Evolutionary conservation across 2,329 filamentous ascomycete genomes (phyloP).

Genomic region (Clathrospora elynae): DNA sequence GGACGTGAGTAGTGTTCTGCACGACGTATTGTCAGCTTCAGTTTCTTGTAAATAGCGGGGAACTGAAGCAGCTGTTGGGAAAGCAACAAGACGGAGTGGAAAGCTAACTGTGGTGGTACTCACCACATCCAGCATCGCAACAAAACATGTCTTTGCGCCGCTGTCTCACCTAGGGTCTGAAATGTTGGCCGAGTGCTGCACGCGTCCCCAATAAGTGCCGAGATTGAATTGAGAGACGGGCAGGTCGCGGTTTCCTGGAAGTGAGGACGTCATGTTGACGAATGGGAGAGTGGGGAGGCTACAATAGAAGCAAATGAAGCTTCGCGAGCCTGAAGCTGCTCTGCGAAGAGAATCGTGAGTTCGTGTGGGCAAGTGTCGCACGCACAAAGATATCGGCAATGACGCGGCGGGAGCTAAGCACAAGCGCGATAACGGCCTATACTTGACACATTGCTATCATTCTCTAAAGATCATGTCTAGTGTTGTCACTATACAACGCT

Average conservation of each 20-base stretch:
- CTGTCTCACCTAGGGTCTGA: constrained; percentile 88
- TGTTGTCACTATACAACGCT: no score
- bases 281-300: background rate
- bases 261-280: constrained; percentile 62
- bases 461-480: constrained; percentile 1
- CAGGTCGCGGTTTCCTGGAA: constrained; percentile 75
- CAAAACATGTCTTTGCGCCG: constrained; percentile 21
- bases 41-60: background rate
- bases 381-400: constrained; percentile 23
- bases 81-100: constrained; percentile 12
- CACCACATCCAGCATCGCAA: constrained; percentile 42
- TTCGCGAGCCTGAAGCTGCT: constrained; percentile 6
- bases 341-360: constrained; percentile 1
- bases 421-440: constrained; percentile 12
- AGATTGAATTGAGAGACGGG: constrained; percentile 93
- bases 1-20: constrained; percentile 84
- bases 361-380: constrained; percentile 14
- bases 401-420: constrained; percentile 20
- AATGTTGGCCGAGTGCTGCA: constrained; percentile 85
- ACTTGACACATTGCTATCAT: constrained; percentile 2
- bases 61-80: background rate
- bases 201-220: constrained; percentile 91
- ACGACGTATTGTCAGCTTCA: constrained; percentile 22
- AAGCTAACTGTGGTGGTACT: constrained; percentile 43
- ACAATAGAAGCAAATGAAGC: constrained; percentile 9